Evolutionary conservation across 495 filamentous ascomycete species (phyloP).

Genomic region (Terfezia claveryi): DNA sequence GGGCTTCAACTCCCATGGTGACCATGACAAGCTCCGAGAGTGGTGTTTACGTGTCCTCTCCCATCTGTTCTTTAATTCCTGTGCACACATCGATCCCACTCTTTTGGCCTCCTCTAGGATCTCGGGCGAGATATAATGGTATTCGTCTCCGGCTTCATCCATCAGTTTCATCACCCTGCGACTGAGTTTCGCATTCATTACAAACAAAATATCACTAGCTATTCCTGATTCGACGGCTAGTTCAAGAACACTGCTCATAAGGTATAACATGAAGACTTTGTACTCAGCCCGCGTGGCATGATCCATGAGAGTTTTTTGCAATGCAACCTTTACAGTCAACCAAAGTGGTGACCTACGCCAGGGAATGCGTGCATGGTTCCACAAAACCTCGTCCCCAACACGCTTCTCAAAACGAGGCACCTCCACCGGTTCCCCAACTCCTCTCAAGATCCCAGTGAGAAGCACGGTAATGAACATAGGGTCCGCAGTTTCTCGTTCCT

Average conservation of each 20-base stretch:
- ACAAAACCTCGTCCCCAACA: conserved; percentile 39
- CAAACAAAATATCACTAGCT: not conserved
- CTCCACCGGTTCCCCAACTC: conserved; percentile 20
- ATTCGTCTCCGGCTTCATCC: not conserved
- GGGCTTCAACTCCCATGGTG: not conserved
- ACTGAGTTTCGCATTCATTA: not conserved
- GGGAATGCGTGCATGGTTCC: conserved; percentile 21
- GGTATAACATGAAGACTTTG: conserved; percentile 35
- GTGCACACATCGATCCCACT: not conserved
- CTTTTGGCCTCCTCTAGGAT: not conserved
- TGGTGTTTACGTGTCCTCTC: not conserved
- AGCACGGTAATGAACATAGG: conserved; percentile 37
- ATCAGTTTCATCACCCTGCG: not conserved
- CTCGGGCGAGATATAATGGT: not conserved
- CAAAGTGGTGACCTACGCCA: conserved; percentile 38
- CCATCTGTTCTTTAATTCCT: not conserved
- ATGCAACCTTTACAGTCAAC: conserved; percentile 34
- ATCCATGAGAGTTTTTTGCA: conserved; percentile 23
- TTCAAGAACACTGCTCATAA: conserved; percentile 25
- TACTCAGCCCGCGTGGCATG: conserved; percentile 19
- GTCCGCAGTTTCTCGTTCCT: conserved; percentile 32
- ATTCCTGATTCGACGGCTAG: too few species aligned
- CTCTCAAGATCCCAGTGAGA: conserved; percentile 27
- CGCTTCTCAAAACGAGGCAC: conserved; percentile 28
- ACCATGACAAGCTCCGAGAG: not conserved